Evolutionary conservation across 192 early-diverging fungal genomes (phyloP).

Genomic region (Umbelopsis isabellina): DNA sequence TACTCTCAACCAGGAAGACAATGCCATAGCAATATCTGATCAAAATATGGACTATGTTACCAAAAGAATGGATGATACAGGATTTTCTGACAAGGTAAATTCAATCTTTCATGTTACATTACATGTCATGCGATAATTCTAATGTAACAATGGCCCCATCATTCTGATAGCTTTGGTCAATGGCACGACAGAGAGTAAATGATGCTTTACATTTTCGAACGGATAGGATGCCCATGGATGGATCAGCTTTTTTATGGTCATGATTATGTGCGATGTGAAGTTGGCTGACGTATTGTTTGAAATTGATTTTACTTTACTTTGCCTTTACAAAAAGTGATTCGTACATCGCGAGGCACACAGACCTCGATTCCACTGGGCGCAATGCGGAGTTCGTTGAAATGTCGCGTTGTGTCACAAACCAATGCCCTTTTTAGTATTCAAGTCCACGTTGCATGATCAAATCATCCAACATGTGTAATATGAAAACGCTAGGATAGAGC

Average conservation of each 20-base stretch:
- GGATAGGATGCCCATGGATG: background rate
- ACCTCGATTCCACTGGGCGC: constrained; percentile 14
- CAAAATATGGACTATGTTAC: background rate
- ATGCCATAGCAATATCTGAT: background rate
- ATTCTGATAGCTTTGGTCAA: background rate
- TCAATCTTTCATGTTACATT: background rate
- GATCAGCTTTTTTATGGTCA: background rate
- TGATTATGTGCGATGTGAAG: too few relatives aligned
- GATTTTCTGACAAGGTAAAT: constrained; percentile 9
- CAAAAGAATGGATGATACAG: background rate
- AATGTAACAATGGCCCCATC: constrained; percentile 3
- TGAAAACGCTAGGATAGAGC: background rate
- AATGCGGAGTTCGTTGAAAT: background rate
- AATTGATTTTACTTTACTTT: background rate
- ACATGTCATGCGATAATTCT: background rate
- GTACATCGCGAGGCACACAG: background rate
- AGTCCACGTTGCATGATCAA: too few relatives aligned
- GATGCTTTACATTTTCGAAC: constrained; percentile 3
- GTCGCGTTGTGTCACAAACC: constrained; percentile 8
- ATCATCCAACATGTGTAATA: background rate
- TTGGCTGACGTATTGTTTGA: too few relatives aligned
- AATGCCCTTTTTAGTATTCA: background rate
- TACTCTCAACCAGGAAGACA: background rate
- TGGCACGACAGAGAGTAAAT: background rate
- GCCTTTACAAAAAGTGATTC: constrained; percentile 2